These are phyloP conservation scores for Datisca glomerata DNA, from an alignment of 306 rosid species.

Conservation along the genomic window DNA sequence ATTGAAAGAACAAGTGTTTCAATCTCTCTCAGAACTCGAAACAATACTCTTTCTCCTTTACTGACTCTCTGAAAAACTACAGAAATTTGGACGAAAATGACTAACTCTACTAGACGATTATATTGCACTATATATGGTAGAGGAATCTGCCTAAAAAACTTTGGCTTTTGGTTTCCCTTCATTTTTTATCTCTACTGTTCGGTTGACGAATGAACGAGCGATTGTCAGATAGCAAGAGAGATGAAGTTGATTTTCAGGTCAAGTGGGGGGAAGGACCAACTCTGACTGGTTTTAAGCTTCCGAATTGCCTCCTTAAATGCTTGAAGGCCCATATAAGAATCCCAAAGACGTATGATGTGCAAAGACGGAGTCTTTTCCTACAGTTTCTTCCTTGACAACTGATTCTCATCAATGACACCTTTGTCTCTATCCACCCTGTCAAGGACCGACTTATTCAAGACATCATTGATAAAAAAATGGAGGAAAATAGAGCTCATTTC, in stretches of 20 bases:
- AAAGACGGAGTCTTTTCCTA: slow-evolving; percentile 33
- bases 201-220: no score
- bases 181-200: no score
- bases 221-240: no score
- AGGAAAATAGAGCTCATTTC: background rate
- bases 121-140: no score
- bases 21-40: no score
- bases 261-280: slow-evolving; percentile 35
- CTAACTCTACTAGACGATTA: no score
- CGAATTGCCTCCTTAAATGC: slow-evolving; percentile 30
- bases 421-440: slow-evolving; percentile 59
- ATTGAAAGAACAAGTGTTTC: no score
- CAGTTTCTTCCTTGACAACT: slow-evolving; percentile 36
- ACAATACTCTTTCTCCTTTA: no score
- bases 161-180: no score
- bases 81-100: no score
- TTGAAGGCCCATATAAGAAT: slow-evolving; percentile 36
- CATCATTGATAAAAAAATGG: background rate
- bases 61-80: no score
- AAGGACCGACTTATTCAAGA: slow-evolving; percentile 5
- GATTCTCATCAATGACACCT: slow-evolving; percentile 19
- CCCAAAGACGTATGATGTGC: slow-evolving; percentile 42
- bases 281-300: slow-evolving; percentile 52
- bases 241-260: slow-evolving; percentile 11
- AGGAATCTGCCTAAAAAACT: no score